A percentile compares a stretch with the other conserved stretches of the same genome.
Conservation (phyloP, 257 asterid species). For the Primulina eburnea region DNA sequence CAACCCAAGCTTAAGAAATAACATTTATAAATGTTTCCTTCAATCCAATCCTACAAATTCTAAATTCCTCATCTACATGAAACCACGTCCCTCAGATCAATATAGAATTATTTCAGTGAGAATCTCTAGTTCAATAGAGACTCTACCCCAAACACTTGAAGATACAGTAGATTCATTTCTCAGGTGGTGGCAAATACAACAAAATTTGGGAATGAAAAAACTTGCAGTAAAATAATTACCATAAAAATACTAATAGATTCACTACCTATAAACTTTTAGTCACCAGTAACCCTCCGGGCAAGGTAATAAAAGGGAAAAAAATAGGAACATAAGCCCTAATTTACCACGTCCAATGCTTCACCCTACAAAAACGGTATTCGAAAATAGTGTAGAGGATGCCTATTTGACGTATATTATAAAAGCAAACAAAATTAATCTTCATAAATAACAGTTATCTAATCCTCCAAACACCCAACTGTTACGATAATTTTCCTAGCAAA, state of each 20-base stretch:
- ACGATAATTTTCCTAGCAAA: not conserved
- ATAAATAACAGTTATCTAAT: constrained; percentile 13
- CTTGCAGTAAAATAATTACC: no score
- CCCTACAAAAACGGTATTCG: not conserved
- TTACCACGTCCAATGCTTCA: not conserved
- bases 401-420: not conserved
- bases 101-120: no score
- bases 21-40: not conserved
- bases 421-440: not conserved
- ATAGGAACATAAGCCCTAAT: not conserved
- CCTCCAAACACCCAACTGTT: constrained; percentile 15
- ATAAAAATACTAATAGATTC: no score
- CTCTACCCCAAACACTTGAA: not conserved
- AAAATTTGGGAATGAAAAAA: not conserved
- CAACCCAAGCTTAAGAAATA: constrained; percentile 4
- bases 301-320: no score
- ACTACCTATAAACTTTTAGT: no score
- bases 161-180: not conserved
- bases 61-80: not conserved
- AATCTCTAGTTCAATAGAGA: not conserved
- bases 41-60: constrained; percentile 3
- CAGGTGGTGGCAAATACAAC: not conserved
- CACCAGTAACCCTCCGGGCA: no score
- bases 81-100: no score
- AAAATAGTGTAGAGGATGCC: not conserved